Evolutionary conservation across 225 moss, liverwort and hornwort species (phyloP), one percentile per base, ranked within the genome.

Genomic region (Bryum argenteum): DNA sequence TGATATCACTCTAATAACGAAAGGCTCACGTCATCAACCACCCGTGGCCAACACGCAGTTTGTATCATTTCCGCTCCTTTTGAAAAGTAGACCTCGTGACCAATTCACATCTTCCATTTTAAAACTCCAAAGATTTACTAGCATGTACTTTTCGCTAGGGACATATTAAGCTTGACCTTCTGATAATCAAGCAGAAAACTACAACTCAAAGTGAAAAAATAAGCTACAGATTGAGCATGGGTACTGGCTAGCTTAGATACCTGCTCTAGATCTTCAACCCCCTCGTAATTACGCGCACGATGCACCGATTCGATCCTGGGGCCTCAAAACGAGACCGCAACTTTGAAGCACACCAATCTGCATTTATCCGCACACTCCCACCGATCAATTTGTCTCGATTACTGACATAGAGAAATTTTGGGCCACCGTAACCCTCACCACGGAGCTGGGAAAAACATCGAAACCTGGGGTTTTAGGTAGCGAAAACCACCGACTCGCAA

Each of bases 241-340:
- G 59, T 19, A 17, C 18, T 52, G 67, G 40, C 41, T 17, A 66
- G 23, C 39, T 18, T 8, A 21, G 8, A 23, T 44, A 67, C 81
- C 81, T 76, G 15, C 50, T 62, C 26, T 21, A 17, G 16, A 17
- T 43, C 61, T 4, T 51, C 48, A 5, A 47, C 15, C 43, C 23
- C 15, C 21, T 56, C 10, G n/a, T 38, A 50, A 54, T 0, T 9
- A 70, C 54, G 53, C 54, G 19, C 44, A 16, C 26, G 55, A 43
- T 43, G 33, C 54, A 54, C 14, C 39, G 11, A 23, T 57, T 57
- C 58, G 63, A 24, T 38, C 65, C 37, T 38, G 48, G 65, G 12
- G 8, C 71, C 50, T 41, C 54, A 21, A 56, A 10, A 40, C 60
- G 48, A 59, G 55, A 74, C 37, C 58, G 8, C n/a, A 22, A 3